Evolutionary conservation across 179 eudicot species (phyloP), one percentile per base, ranked within the genome.

Genomic region (Beta macrorhiza): DNA sequence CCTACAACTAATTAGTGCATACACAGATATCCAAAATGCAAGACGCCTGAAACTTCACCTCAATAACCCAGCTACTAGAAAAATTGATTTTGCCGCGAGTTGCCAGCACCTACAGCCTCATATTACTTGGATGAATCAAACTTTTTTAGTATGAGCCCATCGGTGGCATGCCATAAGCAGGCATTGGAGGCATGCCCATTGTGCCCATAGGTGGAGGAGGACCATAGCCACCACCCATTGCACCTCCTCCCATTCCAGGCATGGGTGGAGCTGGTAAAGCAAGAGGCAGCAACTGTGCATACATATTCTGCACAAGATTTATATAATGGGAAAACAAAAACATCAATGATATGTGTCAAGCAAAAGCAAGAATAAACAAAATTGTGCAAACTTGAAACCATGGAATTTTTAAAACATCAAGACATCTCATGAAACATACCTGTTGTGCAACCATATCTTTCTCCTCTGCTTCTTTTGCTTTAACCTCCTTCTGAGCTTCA

Each of bases 181-280:
- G 87, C 89, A 87, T 87, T 12, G 87, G 89, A 57, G 89, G 89
- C 89, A 87, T 87, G 67, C 89, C 89, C 89, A 87, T 87, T 19
- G 83, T 78, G 4, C 88, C 88, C 90, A 87, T 87, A 0, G 89
- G 87, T 61, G 83, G 89, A 1, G 86, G 84, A 8, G 86, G 82
- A 58, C 70, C 88, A 79, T 19, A 85, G 11, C 90, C 89, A 3
- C 86, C 86, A 47, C 88, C 89, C 86, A 83, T 80, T 69, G 75
- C 49, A 69, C 81, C 88, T 29, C 88, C 88, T 29, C 88, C 88
- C 86, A 85, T 85, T 79, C 88, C 90, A 29, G 86, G 85, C 88
- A 85, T 83, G 57, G 90, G 90, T 22, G 90, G 90, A 5, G 90
- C 90, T 14, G 90, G 90, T 77, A 87, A 78, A 64, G 90, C 90